Evolutionary conservation across 2,329 filamentous ascomycete species (phyloP).

Genomic region (Colletotrichum ledebouriae): DNA sequence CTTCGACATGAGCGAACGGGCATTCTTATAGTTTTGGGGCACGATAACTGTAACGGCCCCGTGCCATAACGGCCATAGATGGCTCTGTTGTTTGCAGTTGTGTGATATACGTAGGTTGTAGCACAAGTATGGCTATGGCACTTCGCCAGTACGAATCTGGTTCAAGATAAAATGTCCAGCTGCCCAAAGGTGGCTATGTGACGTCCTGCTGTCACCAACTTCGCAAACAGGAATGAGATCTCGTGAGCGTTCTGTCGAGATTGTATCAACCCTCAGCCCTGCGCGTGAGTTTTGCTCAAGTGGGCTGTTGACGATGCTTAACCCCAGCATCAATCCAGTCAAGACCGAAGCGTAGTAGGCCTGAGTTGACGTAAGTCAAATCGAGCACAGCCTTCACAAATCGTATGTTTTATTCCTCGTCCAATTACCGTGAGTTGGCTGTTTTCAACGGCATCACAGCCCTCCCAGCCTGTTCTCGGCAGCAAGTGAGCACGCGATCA

Average conservation of each 20-base stretch:
- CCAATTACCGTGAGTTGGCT: neutral
- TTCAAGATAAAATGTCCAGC: constrained; percentile 9
- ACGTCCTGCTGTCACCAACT: neutral
- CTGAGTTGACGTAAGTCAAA: constrained; percentile 1
- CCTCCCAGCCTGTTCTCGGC: neutral
- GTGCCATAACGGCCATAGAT: too few relatives aligned
- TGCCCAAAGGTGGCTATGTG: constrained; percentile 29
- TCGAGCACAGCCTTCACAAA: constrained; percentile 21
- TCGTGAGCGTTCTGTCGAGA: neutral
- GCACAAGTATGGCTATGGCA: too few relatives aligned
- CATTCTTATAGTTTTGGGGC: constrained; percentile 10
- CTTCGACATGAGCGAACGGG: neutral
- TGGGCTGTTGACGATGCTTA: neutral
- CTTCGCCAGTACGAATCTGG: too few relatives aligned
- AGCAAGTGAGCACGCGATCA: constrained; percentile 23
- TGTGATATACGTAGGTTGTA: too few relatives aligned
- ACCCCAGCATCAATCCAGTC: neutral
- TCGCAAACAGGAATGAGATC: constrained; percentile 24
- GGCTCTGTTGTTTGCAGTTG: too few relatives aligned
- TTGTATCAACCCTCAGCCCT: constrained; percentile 5
- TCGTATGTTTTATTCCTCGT: too few relatives aligned
- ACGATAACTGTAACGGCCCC: neutral
- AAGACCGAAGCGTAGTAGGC: neutral
- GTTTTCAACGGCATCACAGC: constrained; percentile 15
- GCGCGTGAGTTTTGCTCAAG: constrained; percentile 14